Percentiles rank a stretch among this genome's conserved stretches.
Evolutionary conservation across 768 basidiomycete genomes (phyloP).

Genomic region (Tephrocybe sp.): DNA sequence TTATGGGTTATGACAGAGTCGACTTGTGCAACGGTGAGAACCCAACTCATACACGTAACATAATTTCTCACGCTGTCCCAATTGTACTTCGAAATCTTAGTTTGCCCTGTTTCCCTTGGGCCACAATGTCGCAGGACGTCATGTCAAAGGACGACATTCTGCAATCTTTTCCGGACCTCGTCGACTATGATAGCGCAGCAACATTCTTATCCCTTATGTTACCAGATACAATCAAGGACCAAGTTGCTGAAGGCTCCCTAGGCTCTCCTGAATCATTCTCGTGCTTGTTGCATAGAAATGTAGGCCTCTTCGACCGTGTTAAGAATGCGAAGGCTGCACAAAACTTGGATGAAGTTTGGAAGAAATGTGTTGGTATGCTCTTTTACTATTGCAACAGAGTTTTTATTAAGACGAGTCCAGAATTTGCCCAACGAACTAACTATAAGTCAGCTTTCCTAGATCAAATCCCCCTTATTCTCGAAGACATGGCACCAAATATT

Average conservation of each 20-base stretch:
- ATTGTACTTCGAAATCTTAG: too few species aligned
- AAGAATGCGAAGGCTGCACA: background rate
- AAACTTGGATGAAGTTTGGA: background rate
- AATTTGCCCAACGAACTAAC: too few species aligned
- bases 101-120: too few species aligned
- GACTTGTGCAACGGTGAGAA: too few species aligned
- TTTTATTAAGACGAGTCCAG: background rate
- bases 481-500: background rate
- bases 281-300: background rate
- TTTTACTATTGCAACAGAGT: background rate
- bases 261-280: constrained; percentile 2
- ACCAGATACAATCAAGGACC: background rate
- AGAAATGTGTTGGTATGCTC: background rate
- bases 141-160: background rate
- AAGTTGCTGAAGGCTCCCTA: background rate
- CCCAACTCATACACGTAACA: too few species aligned
- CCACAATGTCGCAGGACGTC: too few species aligned
- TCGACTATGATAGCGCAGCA: background rate
- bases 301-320: background rate
- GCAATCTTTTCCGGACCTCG: background rate
- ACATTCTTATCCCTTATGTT: background rate
- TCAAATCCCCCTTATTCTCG: background rate
- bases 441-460: background rate
- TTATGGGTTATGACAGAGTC: too few species aligned
- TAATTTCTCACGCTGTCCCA: too few species aligned